phyloP scores from a whole-genome alignment of 805 yeast species.

The Zygoascus ofunaensis region DNA sequence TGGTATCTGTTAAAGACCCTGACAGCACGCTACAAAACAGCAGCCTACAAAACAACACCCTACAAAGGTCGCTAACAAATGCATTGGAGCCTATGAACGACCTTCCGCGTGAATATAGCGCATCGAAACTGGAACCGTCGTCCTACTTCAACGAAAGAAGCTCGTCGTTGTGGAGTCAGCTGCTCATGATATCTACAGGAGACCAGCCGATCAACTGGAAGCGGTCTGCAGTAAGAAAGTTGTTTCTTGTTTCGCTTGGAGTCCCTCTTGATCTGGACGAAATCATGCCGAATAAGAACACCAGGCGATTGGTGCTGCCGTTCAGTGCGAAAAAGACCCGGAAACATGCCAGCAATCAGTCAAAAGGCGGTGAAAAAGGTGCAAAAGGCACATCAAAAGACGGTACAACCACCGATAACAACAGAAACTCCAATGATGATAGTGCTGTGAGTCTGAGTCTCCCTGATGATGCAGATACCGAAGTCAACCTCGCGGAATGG shows the following conservation, averaged over 20 bases:
- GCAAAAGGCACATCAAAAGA: background rate
- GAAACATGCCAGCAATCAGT: background rate
- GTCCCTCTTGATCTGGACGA: slow-evolving; percentile 68
- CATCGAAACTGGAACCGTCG: background rate
- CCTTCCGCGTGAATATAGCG: background rate
- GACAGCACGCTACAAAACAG: too few relatives aligned
- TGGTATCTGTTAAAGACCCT: background rate
- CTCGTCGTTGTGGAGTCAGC: slow-evolving; percentile 34
- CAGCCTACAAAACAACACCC: too few relatives aligned
- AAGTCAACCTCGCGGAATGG: slow-evolving; percentile 22
- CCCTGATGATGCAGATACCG: slow-evolving; percentile 4
- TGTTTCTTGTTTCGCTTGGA: slow-evolving; percentile 54
- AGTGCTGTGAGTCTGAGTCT: background rate
- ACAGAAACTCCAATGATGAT: slow-evolving; percentile 5
- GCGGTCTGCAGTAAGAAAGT: slow-evolving; percentile 53
- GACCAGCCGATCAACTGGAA: slow-evolving; percentile 62
- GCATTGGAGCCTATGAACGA: background rate
- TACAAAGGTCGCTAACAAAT: too few relatives aligned
- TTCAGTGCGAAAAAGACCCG: slow-evolving; percentile 3
- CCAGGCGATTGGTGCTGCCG: slow-evolving; percentile 21
- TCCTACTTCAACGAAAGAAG: slow-evolving; percentile 19
- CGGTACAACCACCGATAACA: slow-evolving; percentile 13
- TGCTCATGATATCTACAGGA: slow-evolving; percentile 39
- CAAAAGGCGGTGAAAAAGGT: background rate
- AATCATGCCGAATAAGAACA: slow-evolving; percentile 28